A percentile compares a stretch with the other conserved stretches of the same genome.
Conservation (phyloP, 1,139 yeast species). For the Yamadazyma membranifaciens region DNA sequence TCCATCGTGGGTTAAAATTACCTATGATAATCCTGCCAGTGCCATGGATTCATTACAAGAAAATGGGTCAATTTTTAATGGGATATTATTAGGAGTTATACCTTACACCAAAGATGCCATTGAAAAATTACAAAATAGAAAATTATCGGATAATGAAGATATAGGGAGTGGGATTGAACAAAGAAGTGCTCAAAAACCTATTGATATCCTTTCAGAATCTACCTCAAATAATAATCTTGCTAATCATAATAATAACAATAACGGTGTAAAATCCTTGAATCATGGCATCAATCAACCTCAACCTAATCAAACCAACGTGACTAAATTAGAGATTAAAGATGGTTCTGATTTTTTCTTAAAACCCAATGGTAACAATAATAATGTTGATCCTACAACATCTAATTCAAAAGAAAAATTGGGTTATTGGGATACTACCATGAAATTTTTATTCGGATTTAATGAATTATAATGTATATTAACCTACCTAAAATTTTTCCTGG, state of each 20-base stretch:
- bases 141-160: slow-evolving; percentile 51
- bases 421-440: slow-evolving; percentile 31
- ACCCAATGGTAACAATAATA: slow-evolving; percentile 13
- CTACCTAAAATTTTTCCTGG: slow-evolving; percentile 1
- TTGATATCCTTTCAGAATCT: background rate
- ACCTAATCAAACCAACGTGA: slow-evolving; percentile 12
- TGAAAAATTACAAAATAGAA: slow-evolving; percentile 61
- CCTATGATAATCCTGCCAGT: slow-evolving; percentile 71
- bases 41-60: slow-evolving; percentile 85
- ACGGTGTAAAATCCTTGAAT: background rate
- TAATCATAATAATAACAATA: slow-evolving; percentile 2
- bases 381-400: slow-evolving; percentile 14
- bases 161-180: slow-evolving; percentile 46
- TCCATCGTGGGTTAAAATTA: slow-evolving; percentile 82
- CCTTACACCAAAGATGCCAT: slow-evolving; percentile 61
- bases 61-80: slow-evolving; percentile 71
- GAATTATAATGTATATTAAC: slow-evolving; percentile 28
- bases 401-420: slow-evolving; percentile 32
- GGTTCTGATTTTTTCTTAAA: slow-evolving; percentile 40
- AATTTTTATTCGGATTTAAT: slow-evolving; percentile 45
- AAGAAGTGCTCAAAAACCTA: background rate
- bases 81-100: slow-evolving; percentile 73
- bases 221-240: background rate
- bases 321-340: slow-evolving; percentile 39
- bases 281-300: too few relatives aligned